Percentiles rank a stretch among this genome's conserved stretches.
Conservation (phyloP, 805 yeast species). For the Candida pini region DNA sequence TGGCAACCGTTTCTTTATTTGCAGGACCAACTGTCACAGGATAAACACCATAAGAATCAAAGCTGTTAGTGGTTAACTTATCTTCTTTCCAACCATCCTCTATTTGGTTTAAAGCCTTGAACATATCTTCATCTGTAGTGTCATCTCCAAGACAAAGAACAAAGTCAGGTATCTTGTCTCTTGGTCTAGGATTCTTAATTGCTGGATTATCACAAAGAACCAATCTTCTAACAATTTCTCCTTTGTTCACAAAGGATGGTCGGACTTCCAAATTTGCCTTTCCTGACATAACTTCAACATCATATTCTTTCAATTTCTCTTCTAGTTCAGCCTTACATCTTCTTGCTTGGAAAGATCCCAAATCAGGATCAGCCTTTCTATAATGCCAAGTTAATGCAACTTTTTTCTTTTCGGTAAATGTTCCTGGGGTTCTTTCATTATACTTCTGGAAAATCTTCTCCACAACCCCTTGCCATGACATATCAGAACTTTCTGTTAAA, state of each 20-base stretch:
- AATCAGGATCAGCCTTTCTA: conserved; percentile 88
- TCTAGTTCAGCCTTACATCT: conserved; percentile 62
- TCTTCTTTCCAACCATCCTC: conserved; percentile 47
- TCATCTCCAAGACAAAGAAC: conserved; percentile 93
- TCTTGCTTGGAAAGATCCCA: conserved; percentile 82
- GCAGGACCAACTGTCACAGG: conserved; percentile 95
- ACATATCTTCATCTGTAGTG: conserved; percentile 97
- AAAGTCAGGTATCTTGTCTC: conserved; percentile 67
- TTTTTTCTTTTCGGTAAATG: conserved; percentile 78
- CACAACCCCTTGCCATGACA: conserved; percentile 92
- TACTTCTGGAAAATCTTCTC: conserved; percentile 64
- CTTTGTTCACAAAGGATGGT: conserved; percentile 91
- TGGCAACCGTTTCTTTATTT: conserved; percentile 76
- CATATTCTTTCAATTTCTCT: conserved; percentile 55
- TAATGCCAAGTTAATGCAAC: conserved; percentile 99
- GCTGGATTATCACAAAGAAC: conserved; percentile 60
- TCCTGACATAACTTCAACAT: conserved; percentile 94
- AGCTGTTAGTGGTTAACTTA: conserved; percentile 37
- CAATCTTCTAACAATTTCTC: conserved; percentile 85
- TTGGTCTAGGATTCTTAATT: conserved; percentile 13
- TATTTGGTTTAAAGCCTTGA: conserved; percentile 62
- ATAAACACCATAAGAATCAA: conserved; percentile 57
- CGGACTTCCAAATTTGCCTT: conserved; percentile 97
- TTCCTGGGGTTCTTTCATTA: conserved; percentile 88
- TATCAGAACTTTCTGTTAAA: conserved; percentile 73